Evolutionary conservation across 768 basidiomycete genomes (phyloP), one percentile per base, ranked within the genome.

Genomic region (Tylopilus sp.): DNA sequence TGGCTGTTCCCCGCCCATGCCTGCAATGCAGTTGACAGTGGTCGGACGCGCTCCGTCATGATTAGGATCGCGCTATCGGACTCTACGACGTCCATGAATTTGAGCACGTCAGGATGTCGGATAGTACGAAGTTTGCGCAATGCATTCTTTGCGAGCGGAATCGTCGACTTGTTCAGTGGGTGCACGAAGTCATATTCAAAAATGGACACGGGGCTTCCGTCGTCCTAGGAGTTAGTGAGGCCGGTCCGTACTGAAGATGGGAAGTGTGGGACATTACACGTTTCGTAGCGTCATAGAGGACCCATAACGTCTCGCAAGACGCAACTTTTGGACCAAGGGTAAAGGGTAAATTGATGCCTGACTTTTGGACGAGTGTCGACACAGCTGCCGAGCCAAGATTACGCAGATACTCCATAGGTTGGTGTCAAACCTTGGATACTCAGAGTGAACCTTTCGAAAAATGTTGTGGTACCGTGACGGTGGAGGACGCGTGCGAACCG

Each of bases 41-140:
- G 91, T 28, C 81, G 77, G 12, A 98, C 86, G 4, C 91, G 86
- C 69, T 99, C 97, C 1, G 97, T 99, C 78, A 98, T 89, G 61
- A 99, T 89, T 67, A 91, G 87, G 39, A 98, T 80, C 1, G 80
- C 80, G 12, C 81, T 80, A 46, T 98, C 97, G 2, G 92, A 87
- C 67, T 98, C 95, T 17, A 91, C 82, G 2, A 81, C 91, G 56
- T 98, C 97, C 74, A 99, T 82, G 71, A 95, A 98, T 66, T 90
- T 95, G 59, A 99, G 81, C 2, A 98, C 82, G 69, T 98, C 94
- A 0, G 97, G 97, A 76, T 99, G 97, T 31, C 97, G 83, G 9
- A 86, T 90, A 3, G 90, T 88, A 39, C 95, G 81, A 13, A 98
- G 75, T 67, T 95, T 98, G 50, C 88, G 84, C 42, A 98, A 73